phyloP scores from a whole-genome alignment of 805 yeast genomes.

The Phaffomyces opuntiae region DNA sequence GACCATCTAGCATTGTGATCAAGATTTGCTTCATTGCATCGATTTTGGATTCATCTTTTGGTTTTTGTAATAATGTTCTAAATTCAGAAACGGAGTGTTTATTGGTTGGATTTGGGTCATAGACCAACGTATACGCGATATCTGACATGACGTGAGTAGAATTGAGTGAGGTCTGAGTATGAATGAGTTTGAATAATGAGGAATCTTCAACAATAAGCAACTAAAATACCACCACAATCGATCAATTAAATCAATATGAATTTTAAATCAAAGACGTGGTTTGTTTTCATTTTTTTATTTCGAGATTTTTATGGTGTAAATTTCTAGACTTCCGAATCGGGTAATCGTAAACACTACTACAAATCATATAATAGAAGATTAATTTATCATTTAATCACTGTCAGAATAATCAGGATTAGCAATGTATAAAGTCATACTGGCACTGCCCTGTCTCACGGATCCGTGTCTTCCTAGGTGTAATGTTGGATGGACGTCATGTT shows the following conservation, averaged over 20 bases:
- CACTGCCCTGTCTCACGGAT: conserved; percentile 29
- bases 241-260: too few relatives aligned
- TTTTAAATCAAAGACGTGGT: background rate
- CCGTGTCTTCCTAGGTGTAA: conserved; percentile 26
- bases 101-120: conserved; percentile 62
- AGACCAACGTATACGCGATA: conserved; percentile 71
- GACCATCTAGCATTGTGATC: conserved; percentile 84
- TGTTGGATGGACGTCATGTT: conserved; percentile 13
- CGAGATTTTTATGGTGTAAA: conserved; percentile 26
- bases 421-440: conserved; percentile 39
- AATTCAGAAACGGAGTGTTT: conserved; percentile 63
- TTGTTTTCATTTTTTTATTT: conserved; percentile 59
- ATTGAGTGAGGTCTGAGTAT: background rate
- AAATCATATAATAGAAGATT: too few relatives aligned
- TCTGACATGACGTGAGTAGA: conserved; percentile 16
- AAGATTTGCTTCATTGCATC: conserved; percentile 86
- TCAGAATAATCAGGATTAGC: conserved; percentile 51
- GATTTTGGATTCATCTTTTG: conserved; percentile 80
- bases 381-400: background rate
- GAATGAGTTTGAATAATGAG: too few relatives aligned
- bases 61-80: conserved; percentile 74
- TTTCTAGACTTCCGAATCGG: conserved; percentile 7
- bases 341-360: background rate
- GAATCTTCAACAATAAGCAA: too few relatives aligned
- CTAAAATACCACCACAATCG: too few relatives aligned